Evolutionary conservation across 2,329 filamentous ascomycete species (phyloP), one percentile per base, ranked within the genome.

Genomic region (Alternaria sp.): DNA sequence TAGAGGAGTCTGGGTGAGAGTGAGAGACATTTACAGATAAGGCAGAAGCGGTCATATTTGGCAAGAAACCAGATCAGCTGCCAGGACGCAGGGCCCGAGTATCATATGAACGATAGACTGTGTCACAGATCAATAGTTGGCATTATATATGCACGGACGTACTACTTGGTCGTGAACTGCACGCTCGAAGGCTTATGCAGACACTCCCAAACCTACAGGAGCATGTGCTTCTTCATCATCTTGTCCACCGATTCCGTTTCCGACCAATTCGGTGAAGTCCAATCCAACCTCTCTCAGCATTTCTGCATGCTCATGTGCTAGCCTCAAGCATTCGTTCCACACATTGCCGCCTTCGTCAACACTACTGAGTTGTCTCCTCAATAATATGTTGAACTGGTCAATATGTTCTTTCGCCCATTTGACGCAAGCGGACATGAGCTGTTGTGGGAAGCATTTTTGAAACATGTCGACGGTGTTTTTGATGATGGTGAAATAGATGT

Each of bases 371-470:
- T 98, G 95, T 60, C 94, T 85, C 36, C 86, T 88, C 38, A 99
- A 83, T 52, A 95, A 89, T 46, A 85, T 85, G 72, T 97, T 98
- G 83, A 98, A 98, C 2, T 89, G 89, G 70, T 97, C 94, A 2
- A 98, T 89, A 75, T 97, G 90, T 70, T 95, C 91, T 79, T 97
- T 98, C n/a, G 93, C 94, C 95, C 95, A 99, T 75, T 94, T 96
- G 71, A 99, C 94, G 71, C 93, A 97, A 0, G 94, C 93, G 72
- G 93, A 97, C 86, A 95, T 96, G 83, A 95, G 92, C 14, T 89
- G 85, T 27, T 92, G 86, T 11, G 93, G 90, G 76, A 98, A 98
- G 63, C 79, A 80, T 54, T 84, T 83, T 74, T 97, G 93, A 79
- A 95, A 97, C 73, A 92, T 94, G 73, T 87, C 87, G 62, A 98